Conservation (phyloP, 805 yeast species). For the Clavispora fructus region DNA sequence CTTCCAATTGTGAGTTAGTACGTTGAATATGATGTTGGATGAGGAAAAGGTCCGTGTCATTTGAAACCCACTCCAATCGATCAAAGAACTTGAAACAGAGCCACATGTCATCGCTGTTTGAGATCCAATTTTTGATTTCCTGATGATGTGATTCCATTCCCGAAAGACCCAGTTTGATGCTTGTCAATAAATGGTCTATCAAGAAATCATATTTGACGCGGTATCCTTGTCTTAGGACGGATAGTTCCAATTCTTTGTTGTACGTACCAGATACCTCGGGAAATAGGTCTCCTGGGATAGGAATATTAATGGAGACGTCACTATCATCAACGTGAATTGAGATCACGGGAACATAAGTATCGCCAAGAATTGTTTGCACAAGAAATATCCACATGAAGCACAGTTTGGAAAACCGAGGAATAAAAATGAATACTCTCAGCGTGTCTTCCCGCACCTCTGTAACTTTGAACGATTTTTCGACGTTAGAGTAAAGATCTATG, state of each 20-base stretch:
- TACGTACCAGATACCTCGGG: not conserved
- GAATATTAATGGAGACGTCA: not conserved
- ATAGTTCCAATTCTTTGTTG: slow-evolving; percentile 2
- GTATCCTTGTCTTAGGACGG: slow-evolving; percentile 19
- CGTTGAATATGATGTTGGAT: slow-evolving; percentile 28
- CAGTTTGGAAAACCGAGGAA: slow-evolving; percentile 46
- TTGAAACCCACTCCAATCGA: slow-evolving; percentile 51
- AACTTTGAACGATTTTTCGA: slow-evolving; percentile 68
- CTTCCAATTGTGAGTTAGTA: slow-evolving; percentile 49
- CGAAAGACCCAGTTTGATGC: slow-evolving; percentile 26
- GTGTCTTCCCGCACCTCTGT: slow-evolving; percentile 24
- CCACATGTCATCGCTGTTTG: slow-evolving; percentile 33
- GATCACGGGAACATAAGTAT: slow-evolving; percentile 13
- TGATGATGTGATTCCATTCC: slow-evolving; percentile 1
- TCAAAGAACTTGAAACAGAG: slow-evolving; percentile 64
- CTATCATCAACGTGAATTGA: not conserved
- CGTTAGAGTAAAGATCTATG: slow-evolving; percentile 54
- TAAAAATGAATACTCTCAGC: slow-evolving; percentile 45
- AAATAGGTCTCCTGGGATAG: not conserved
- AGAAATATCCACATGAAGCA: slow-evolving; percentile 64
- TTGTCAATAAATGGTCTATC: slow-evolving; percentile 30
- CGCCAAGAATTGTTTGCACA: slow-evolving; percentile 44
- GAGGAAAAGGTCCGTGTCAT: slow-evolving; percentile 24
- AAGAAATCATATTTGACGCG: slow-evolving; percentile 17
- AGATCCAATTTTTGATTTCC: slow-evolving; percentile 13